Percentiles rank a stretch among this genome's conserved stretches.
Conservation (phyloP, 164 flowering plant species). For the Chloranthus sessilifolius region DNA sequence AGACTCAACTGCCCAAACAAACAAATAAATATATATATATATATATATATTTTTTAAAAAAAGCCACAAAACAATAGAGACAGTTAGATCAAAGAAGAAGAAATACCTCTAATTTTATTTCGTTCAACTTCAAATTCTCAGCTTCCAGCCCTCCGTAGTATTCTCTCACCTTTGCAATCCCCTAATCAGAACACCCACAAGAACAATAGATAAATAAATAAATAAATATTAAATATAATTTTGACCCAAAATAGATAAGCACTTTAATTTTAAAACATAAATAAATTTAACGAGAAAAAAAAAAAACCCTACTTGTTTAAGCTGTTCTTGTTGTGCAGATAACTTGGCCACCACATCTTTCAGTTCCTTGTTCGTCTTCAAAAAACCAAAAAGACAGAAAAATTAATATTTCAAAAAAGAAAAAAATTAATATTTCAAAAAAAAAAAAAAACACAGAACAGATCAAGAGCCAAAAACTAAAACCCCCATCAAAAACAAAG, state of each 20-base stretch:
- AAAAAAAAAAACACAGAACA: not conserved
- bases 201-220: too few species aligned
- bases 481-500: not conserved
- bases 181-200: too few species aligned
- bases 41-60: too few species aligned
- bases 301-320: constrained; percentile 26
- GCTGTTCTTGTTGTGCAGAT: constrained; percentile 16
- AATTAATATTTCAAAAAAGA: not conserved
- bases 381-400: not conserved
- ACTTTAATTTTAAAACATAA: too few species aligned
- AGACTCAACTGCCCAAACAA: not conserved
- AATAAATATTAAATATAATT: too few species aligned
- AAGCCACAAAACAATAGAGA: not conserved
- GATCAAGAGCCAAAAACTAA: not conserved
- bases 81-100: not conserved
- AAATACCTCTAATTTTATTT: constrained; percentile 23
- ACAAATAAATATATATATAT: too few species aligned
- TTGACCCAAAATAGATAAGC: too few species aligned
- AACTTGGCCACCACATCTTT: constrained; percentile 12
- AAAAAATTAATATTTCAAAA: not conserved
- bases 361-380: constrained; percentile 36
- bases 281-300: constrained; percentile 3
- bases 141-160: constrained; percentile 13
- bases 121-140: constrained; percentile 24
- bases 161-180: constrained; percentile 17